These are phyloP conservation scores for Plasmodium blacklocki DNA, from an alignment of 169 alveolate genomes.

Conservation along the genomic window DNA sequence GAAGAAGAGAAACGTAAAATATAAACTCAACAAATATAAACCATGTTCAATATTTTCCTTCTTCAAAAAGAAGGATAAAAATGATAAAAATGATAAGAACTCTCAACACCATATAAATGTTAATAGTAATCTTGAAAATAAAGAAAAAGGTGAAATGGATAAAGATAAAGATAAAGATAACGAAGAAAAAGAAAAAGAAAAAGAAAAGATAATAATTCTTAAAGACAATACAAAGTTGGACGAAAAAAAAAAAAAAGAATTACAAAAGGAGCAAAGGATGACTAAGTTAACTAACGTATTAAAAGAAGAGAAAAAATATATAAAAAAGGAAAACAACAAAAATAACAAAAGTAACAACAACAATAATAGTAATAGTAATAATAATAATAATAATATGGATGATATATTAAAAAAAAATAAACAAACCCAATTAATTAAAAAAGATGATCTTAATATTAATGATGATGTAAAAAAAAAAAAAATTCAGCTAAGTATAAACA, in stretches of 20 bases:
- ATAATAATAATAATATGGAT: neutral
- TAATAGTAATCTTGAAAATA: neutral
- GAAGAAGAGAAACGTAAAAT: neutral
- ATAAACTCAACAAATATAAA: neutral
- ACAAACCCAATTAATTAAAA: neutral
- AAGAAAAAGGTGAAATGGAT: neutral
- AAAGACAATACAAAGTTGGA: neutral
- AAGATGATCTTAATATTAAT: neutral
- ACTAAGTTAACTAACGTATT: neutral
- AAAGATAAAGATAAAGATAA: neutral
- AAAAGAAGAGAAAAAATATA: neutral
- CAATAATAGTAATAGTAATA: no score
- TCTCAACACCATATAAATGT: neutral
- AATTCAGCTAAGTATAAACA: neutral
- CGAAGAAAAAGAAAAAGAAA: neutral
- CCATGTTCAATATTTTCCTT: slow-evolving; percentile 2
- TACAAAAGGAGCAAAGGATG: no score
- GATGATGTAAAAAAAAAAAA: neutral
- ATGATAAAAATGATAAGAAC: slow-evolving; percentile 5
- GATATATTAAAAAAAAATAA: neutral
- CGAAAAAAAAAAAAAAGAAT: neutral
- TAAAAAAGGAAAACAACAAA: no score
- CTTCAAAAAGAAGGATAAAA: neutral
- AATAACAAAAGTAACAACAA: no score
- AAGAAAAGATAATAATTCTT: neutral